Evolutionary conservation across 768 basidiomycete genomes (phyloP), one percentile per base, ranked within the genome.

Genomic region (Xerocomus spinulosus): DNA sequence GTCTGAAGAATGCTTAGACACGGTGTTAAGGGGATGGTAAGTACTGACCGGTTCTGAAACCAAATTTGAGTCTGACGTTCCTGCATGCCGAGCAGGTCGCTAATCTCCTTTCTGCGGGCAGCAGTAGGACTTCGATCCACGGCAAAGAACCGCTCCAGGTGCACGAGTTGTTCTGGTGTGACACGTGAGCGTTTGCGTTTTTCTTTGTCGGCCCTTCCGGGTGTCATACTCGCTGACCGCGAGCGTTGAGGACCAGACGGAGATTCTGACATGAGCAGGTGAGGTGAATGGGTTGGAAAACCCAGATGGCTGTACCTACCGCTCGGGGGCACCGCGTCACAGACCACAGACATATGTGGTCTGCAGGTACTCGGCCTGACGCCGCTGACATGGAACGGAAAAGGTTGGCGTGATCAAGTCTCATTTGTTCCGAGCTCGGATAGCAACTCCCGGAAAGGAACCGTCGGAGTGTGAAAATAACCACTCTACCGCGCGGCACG

Each of bases 51-150:
- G 61, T 92, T 91, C 63, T 92, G 88, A 58, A 90, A 92, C 89
- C 89, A 91, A 39, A 92, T 85, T 67, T 91, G 89, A 0, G 86
- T 89, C 71, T 91, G 89, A 30, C 87, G 81, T 67, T 91, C 89
- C 42, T 85, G 79, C 84, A 92, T 89, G 14, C 86, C 85, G 5
- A 92, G 72, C 46, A 79, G 64, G 21, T 82, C 77, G 49, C 84
- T 81, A 44, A 92, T 87, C 56, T 89, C 87, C 45, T 80, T 79
- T 35, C 89, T 74, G 41, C 81, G 76, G 10, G 76, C 75, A 2
- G 84, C 82, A 3, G 84, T 84, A 9, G 89, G 89, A 60, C 81
- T 85, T 35, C 82, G 75, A 62, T 90, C 86, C 42, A 68, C 58
- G 12, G 78, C 65, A 61, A 91, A 92, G 56, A 82, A 79, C 2